These are phyloP conservation scores for Prunus kanzakura DNA, from an alignment of 306 rosid species.

Conservation along the genomic window DNA sequence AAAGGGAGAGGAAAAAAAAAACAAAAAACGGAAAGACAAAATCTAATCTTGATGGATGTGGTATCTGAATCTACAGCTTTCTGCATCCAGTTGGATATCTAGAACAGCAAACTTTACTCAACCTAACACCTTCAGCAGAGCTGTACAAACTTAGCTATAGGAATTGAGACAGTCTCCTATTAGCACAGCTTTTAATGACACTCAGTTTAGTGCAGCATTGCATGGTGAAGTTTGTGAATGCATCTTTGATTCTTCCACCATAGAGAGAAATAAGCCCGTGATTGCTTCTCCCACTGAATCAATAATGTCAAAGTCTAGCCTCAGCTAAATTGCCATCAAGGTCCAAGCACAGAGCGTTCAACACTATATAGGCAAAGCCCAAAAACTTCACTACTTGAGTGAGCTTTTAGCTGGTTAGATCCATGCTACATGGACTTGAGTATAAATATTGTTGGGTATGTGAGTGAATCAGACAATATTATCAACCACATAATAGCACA, in stretches of 20 bases:
- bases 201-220: background rate
- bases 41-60: too few species aligned
- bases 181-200: background rate
- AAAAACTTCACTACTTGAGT: background rate
- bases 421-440: background rate
- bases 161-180: background rate
- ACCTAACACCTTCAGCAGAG: too few species aligned
- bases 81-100: too few species aligned
- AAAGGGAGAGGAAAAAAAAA: too few species aligned
- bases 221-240: background rate
- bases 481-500: too few species aligned
- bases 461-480: background rate
- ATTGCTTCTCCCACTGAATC: background rate
- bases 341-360: background rate
- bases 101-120: too few species aligned
- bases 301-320: background rate
- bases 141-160: too few species aligned
- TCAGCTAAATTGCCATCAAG: background rate
- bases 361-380: background rate
- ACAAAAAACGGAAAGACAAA: too few species aligned
- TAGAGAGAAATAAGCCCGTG: background rate
- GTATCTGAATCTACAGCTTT: too few species aligned
- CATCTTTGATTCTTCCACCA: background rate
- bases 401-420: background rate
- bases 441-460: background rate